phyloP scores from a whole-genome alignment of 306 rosid genomes.

The Rubus idaeus region DNA sequence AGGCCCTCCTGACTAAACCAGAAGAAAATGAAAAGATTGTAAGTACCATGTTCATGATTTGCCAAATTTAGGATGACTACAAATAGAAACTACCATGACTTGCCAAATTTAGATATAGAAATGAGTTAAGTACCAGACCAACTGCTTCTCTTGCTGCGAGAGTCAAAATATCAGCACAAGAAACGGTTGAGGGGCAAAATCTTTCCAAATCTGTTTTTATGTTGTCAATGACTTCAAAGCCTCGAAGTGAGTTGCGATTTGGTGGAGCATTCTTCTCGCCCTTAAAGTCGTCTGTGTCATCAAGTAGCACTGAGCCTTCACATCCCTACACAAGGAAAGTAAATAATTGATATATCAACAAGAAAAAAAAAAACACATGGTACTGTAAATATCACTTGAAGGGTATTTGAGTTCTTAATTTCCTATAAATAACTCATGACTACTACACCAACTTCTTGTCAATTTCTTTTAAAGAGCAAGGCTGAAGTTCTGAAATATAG shows the following conservation, averaged over 20 bases:
- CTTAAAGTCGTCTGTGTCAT: conserved; percentile 43
- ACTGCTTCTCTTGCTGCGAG: conserved; percentile 71
- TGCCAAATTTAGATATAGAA: background rate
- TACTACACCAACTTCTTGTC: too few relatives aligned
- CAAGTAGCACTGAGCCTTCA: conserved; percentile 72
- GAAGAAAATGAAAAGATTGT: background rate
- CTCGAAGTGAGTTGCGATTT: conserved; percentile 60
- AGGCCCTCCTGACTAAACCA: conserved; percentile 55
- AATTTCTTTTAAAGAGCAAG: too few relatives aligned
- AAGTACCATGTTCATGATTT: background rate
- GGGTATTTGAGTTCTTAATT: too few relatives aligned
- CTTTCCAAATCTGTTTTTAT: conserved; percentile 56
- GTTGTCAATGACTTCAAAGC: conserved; percentile 58
- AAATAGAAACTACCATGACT: too few relatives aligned
- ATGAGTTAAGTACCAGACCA: conserved; percentile 31
- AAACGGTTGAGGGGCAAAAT: conserved; percentile 59
- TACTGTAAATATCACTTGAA: too few relatives aligned
- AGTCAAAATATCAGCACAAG: conserved; percentile 62
- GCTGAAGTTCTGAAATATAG: background rate
- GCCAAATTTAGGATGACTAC: background rate
- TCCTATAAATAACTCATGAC: too few relatives aligned
- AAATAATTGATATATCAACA: background rate
- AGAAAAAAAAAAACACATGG: too few relatives aligned
- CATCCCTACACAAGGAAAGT: conserved; percentile 48
- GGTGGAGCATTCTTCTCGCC: conserved; percentile 58